Evolutionary conservation across 495 filamentous ascomycete species (phyloP).

Genomic region (Xylaria intraflava): DNA sequence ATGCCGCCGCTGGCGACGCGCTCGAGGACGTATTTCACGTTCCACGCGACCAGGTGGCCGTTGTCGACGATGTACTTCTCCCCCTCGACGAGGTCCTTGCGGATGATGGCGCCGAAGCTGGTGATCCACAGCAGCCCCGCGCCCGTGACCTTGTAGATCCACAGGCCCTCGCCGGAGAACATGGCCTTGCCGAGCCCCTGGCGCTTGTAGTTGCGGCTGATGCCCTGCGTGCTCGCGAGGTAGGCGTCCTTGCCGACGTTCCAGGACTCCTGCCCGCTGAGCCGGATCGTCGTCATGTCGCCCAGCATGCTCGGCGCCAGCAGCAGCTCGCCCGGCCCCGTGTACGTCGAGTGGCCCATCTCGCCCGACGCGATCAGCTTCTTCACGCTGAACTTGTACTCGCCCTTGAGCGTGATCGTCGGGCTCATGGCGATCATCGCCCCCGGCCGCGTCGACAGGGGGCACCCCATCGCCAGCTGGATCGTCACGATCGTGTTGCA

Average conservation of each 20-base stretch:
- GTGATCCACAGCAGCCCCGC: conserved; percentile 78
- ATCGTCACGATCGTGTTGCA: conserved; percentile 83
- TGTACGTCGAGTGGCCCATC: conserved; percentile 72
- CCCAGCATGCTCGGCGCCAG: conserved; percentile 74
- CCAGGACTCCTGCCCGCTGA: conserved; percentile 67
- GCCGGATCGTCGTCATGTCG: conserved; percentile 74
- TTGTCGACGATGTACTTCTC: conserved; percentile 94
- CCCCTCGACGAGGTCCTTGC: conserved; percentile 77
- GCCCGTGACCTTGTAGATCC: conserved; percentile 81
- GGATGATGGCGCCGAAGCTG: conserved; percentile 89
- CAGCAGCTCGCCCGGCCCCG: conserved; percentile 85
- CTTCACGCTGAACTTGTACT: conserved; percentile 73
- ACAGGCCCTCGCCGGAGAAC: conserved; percentile 89
- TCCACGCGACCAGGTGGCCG: conserved; percentile 95
- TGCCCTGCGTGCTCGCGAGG: conserved; percentile 67
- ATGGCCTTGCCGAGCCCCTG: conserved; percentile 87
- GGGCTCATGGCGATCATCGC: conserved; percentile 90
- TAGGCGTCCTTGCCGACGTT: conserved; percentile 76
- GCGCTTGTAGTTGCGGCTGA: conserved; percentile 75
- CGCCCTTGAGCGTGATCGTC: conserved; percentile 73
- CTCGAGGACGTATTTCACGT: conserved; percentile 86
- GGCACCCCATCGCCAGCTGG: conserved; percentile 84
- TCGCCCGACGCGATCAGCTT: conserved; percentile 73
- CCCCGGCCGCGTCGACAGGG: conserved; percentile 75
- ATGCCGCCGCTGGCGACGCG: conserved; percentile 85